Evolutionary conservation across 306 rosid species (phyloP), one percentile per base, ranked within the genome.

Genomic region (Cucumis hystrix): DNA sequence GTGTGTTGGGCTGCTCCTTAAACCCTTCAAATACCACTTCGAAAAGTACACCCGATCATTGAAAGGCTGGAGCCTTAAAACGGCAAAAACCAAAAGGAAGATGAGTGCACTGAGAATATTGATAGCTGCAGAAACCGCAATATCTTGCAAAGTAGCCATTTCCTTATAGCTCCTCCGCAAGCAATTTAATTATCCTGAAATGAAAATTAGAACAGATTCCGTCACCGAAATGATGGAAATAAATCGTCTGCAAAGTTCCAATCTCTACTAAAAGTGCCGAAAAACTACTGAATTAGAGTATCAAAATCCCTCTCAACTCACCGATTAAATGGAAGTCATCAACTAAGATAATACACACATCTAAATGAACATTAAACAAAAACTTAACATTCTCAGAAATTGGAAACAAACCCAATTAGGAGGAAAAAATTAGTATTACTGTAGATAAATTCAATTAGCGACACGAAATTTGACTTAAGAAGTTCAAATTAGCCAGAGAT

Each of bases 41-140:
- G 98, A 96, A 80, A 94, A 94, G 91, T 94, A 94, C 20, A 94
- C 98, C 74, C 97, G 85, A 75, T 95, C 98, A 77, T 95, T 95
- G 72, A 92, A 85, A 71, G 98, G 98, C 69, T 95, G 98, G 78
- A 95, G 97, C 97, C 98, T 90, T 79, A 92, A 84, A 79, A 95
- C 18, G 51, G 97, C 98, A 82, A 90, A 95, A 20, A 83, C 88
- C 35, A 92, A n/a, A 60, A 95, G 82, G 89, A 95, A 95, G 41
- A 92, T 41, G 54, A 95, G 39, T 35, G 98, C 97, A n/a, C 85
- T 85, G 73, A 95, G 40, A 77, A 95, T 88, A 76, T 95, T 95
- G 13, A 95, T 56, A 62, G 79, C 93, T 70, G 96, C 98, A 17
- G 97, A 82, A 76, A 95, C 69, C 72, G 87, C 91, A 77, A 95